Percentiles rank a stretch among this genome's conserved stretches.
Evolutionary conservation across 306 rosid genomes (phyloP).

Genomic region (Hylodesmum podocarpum): DNA sequence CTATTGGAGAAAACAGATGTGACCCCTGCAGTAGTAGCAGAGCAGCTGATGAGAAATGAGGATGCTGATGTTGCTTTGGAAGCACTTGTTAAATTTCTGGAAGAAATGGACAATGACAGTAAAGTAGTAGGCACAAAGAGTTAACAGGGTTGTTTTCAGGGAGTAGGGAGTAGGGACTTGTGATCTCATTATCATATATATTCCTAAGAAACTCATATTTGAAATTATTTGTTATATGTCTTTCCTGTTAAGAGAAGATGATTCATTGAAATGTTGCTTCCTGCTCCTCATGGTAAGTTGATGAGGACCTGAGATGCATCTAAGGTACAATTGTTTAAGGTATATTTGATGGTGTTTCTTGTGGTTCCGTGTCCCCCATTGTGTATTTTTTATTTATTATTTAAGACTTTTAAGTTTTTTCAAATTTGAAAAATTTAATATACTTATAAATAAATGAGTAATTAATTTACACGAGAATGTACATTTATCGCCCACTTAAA

Average conservation of each 20-base stretch:
- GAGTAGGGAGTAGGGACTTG: neutral
- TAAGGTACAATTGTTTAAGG: no score
- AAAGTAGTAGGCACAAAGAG: neutral
- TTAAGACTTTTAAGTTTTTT: no score
- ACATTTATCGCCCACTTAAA: no score
- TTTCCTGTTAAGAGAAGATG: neutral
- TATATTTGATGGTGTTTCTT: no score
- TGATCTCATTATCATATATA: neutral
- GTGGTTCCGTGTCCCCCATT: no score
- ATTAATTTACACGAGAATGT: no score
- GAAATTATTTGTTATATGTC: no score
- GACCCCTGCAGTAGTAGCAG: constrained; percentile 57
- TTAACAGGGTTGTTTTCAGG: neutral
- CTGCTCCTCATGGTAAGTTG: neutral
- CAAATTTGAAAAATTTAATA: no score
- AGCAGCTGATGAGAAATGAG: constrained; percentile 54
- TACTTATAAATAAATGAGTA: no score
- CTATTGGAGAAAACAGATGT: constrained; percentile 37
- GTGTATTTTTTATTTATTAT: no score
- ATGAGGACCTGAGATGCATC: no score
- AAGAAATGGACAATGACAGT: neutral
- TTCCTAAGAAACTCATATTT: neutral
- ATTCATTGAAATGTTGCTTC: neutral
- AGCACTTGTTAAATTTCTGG: constrained; percentile 33
- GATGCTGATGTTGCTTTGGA: constrained; percentile 31